Evolutionary conservation across 2,329 filamentous ascomycete species (phyloP).

Genomic region (Sporothrix luriei): DNA sequence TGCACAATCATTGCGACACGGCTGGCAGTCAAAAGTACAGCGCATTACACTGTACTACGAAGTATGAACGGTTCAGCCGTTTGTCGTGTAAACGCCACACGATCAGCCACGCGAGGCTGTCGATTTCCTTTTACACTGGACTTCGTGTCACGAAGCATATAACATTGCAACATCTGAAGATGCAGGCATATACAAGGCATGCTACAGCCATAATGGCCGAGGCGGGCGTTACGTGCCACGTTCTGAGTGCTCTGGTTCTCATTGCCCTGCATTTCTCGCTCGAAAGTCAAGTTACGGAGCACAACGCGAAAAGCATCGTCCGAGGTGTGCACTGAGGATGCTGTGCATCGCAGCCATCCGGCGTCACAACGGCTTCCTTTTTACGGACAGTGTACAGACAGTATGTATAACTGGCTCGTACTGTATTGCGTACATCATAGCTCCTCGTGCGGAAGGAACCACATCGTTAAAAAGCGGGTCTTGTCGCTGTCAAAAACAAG

Average conservation of each 20-base stretch:
- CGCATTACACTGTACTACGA: not conserved
- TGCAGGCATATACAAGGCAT: too few relatives aligned
- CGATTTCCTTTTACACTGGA: not conserved
- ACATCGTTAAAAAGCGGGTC: not conserved
- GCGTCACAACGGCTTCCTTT: not conserved
- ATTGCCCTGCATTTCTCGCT: too few relatives aligned
- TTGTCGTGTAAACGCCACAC: constrained; percentile 17
- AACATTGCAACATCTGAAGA: too few relatives aligned
- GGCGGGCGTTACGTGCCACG: constrained; percentile 11
- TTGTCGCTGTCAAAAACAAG: not conserved
- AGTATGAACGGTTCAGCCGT: not conserved
- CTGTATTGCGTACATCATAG: not conserved
- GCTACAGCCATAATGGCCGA: not conserved
- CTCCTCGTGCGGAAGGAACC: not conserved
- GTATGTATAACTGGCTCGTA: not conserved
- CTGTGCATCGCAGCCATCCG: not conserved
- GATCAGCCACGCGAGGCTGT: constrained; percentile 20
- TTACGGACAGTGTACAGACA: constrained; percentile 5
- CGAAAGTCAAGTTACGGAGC: not conserved
- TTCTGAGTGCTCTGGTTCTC: too few relatives aligned
- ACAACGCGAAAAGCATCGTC: not conserved
- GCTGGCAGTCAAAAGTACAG: not conserved
- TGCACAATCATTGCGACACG: not conserved
- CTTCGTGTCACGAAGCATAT: too few relatives aligned
- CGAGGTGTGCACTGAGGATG: not conserved